Base-by-base conservation (phyloP, 176 grass and related monocot species). In the Zea luxurians region DNA sequence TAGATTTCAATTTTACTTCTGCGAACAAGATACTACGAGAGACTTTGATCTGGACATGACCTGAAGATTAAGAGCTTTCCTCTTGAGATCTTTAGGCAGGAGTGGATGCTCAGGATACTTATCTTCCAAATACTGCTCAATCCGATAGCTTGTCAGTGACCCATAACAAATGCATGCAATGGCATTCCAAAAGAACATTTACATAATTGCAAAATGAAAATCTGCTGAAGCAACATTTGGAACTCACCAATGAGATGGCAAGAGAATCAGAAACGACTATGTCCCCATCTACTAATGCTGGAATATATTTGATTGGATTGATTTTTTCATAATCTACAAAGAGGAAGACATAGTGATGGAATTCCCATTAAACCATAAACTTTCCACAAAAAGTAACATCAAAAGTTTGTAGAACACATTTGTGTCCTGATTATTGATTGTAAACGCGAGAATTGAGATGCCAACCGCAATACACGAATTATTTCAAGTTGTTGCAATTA, bases 11-110 rank as follows among this genome's bases (percentile, higher is more conserved):
- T 72, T 40, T 38, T 37, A 38, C 40, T 58, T 66, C 17, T 72
- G 13, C 10, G 21, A 18, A 64, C 17, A 57, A 83, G 47, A 59
- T 46, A 80, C 0, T 70, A 43, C 45, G 6, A 80, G 45, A 53
- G 45, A 53, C 13, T 37, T 64, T 48, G 42, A 78, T 10, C 71
- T 71, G 16, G 35, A 57, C 63, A 75, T 58, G 65, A 97, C 94
- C 91, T 97, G 94, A 80, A 92, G 72, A 84, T 97, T 93, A 49
- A 92, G 75, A 75, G 91, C 91, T 86, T 93, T 97, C 70, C 58
- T 86, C 86, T 90, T 94, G 6, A 82, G 60, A 86, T 97, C 94
- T 65, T 78, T 84, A 73, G 91, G 94, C 17, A 94, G 54, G 15
- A 97, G 91, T 61, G 89, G 87, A 67, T 80, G 61, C 55, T 92